phyloP scores from a whole-genome alignment of 805 yeast genomes.

The Metschnikowia matae region DNA sequence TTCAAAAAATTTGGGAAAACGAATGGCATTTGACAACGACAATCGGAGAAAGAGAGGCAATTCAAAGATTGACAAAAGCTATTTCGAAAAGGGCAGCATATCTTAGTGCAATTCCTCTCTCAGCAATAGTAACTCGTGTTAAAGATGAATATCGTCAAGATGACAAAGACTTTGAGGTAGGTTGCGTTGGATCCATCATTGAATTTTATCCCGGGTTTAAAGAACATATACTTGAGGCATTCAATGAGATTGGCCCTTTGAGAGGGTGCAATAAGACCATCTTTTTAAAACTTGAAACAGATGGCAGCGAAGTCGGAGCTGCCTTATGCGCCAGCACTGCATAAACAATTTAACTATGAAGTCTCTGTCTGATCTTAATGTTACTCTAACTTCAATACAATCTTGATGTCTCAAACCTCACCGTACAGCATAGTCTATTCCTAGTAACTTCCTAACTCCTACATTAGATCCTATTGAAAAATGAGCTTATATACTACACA shows the following conservation, averaged over 20 bases:
- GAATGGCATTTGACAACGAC: constrained; percentile 67
- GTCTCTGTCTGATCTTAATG: not conserved
- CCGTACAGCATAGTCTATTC: no score
- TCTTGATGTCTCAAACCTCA: no score
- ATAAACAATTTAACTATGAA: not conserved
- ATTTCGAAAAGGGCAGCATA: constrained; percentile 87
- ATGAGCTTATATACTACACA: no score
- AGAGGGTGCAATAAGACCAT: constrained; percentile 71
- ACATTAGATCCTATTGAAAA: no score
- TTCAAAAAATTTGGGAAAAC: constrained; percentile 64
- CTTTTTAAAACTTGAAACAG: constrained; percentile 79
- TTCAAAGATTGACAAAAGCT: constrained; percentile 71
- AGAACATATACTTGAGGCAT: constrained; percentile 73
- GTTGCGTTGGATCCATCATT: constrained; percentile 93
- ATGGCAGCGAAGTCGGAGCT: constrained; percentile 97
- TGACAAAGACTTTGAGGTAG: constrained; percentile 75
- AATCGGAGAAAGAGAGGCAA: constrained; percentile 64
- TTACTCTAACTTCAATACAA: not conserved
- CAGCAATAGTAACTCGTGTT: constrained; percentile 76
- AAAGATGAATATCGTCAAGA: constrained; percentile 48
- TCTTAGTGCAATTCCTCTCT: constrained; percentile 82
- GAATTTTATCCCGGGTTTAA: constrained; percentile 91
- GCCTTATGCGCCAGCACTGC: constrained; percentile 73
- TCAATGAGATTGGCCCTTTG: constrained; percentile 65
- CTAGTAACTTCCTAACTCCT: no score